These are phyloP conservation scores for Salvia hispanica DNA, from an alignment of 257 asterid species.

Conservation along the genomic window DNA sequence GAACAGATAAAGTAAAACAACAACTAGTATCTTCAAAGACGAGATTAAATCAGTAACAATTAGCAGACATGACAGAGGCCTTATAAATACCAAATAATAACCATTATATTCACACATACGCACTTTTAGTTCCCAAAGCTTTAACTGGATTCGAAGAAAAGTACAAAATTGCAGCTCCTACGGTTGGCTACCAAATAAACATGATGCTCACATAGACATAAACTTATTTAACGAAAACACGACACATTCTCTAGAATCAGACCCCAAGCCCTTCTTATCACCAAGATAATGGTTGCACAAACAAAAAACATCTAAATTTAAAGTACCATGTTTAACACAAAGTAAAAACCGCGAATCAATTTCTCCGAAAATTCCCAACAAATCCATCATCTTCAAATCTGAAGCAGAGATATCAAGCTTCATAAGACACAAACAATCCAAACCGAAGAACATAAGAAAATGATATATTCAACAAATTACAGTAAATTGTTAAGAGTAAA, in stretches of 20 bases:
- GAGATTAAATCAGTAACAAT: not conserved
- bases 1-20: slow-evolving; percentile 12
- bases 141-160: not conserved
- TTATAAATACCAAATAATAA: slow-evolving; percentile 10
- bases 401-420: slow-evolving; percentile 17
- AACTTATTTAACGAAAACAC: slow-evolving; percentile 28
- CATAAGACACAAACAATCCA: not conserved
- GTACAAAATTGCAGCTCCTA: slow-evolving; percentile 6
- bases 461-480: not conserved
- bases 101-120: not conserved
- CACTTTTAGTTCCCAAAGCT: not conserved
- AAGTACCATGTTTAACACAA: not conserved
- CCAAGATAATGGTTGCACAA: slow-evolving; percentile 11
- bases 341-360: too few species aligned
- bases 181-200: slow-evolving; percentile 19
- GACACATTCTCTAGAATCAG: not conserved
- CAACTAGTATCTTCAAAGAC: not conserved
- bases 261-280: slow-evolving; percentile 24
- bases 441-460: not conserved
- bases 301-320: slow-evolving; percentile 7
- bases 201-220: slow-evolving; percentile 28
- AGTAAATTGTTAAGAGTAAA: not conserved
- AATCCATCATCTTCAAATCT: slow-evolving; percentile 13
- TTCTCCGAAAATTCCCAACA: slow-evolving; percentile 8
- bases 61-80: not conserved